phyloP scores from a whole-genome alignment of 73 alveolate genomes.

The Tetrahymena malaccensis region DNA sequence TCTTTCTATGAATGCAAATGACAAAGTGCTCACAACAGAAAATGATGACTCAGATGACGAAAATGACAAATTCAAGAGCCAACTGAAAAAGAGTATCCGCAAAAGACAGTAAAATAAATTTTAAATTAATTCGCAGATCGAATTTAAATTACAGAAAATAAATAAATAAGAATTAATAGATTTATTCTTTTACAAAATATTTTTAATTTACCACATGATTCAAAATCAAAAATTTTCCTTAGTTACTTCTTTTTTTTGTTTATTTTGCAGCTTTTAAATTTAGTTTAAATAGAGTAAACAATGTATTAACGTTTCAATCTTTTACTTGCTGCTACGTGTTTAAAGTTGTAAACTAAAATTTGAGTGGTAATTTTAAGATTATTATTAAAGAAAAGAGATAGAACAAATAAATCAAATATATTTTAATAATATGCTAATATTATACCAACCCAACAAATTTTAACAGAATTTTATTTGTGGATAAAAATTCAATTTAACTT shows the following conservation, averaged over 20 bases:
- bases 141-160: neutral
- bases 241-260: neutral
- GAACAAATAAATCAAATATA: neutral
- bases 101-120: neutral
- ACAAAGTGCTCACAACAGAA: neutral
- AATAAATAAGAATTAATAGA: too few relatives aligned
- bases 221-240: neutral
- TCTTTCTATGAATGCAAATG: neutral
- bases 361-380: neutral
- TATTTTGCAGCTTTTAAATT: neutral
- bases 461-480: neutral
- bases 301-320: neutral
- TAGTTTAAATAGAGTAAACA: neutral
- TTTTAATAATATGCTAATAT: neutral
- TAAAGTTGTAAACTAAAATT: neutral
- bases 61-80: neutral
- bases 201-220: neutral
- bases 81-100: neutral
- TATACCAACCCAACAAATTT: neutral
- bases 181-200: neutral
- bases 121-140: neutral
- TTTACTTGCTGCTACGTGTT: too few relatives aligned
- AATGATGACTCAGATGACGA: neutral
- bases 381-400: too few relatives aligned
- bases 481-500: too few relatives aligned